A percentile compares a stretch with the other conserved stretches of the same genome.
These are phyloP conservation scores for Albugo candida DNA, from an alignment of 352 stramenopile species.

Conservation along the genomic window DNA sequence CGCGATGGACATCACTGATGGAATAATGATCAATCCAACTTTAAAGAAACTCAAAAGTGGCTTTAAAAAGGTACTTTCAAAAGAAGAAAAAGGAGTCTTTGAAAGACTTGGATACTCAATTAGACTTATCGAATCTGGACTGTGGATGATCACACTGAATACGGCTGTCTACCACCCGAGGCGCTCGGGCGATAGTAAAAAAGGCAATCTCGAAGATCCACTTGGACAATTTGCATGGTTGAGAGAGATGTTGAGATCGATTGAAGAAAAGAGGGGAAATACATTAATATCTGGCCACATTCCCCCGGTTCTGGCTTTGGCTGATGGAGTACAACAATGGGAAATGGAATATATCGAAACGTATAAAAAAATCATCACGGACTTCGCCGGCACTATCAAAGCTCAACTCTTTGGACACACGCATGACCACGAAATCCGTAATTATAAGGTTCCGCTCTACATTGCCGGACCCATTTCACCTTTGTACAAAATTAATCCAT, in stretches of 20 bases:
- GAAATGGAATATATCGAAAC: slow-evolving; percentile 16
- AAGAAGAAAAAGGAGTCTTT: slow-evolving; percentile 4
- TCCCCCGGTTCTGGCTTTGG: slow-evolving; percentile 24
- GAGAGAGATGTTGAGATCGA: slow-evolving; percentile 10
- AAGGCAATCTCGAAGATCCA: slow-evolving; percentile 15
- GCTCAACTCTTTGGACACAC: slow-evolving; percentile 35
- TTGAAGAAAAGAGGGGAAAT: slow-evolving; percentile 1
- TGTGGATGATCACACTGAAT: slow-evolving; percentile 9
- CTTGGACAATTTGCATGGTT: slow-evolving; percentile 37
- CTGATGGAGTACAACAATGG: slow-evolving; percentile 23
- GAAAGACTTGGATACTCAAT: slow-evolving; percentile 8
- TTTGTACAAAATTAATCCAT: slow-evolving; percentile 79
- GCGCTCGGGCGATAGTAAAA: background rate
- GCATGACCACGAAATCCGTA: slow-evolving; percentile 28
- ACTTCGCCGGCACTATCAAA: slow-evolving; percentile 13
- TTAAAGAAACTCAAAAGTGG: slow-evolving; percentile 5
- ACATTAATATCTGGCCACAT: slow-evolving; percentile 35
- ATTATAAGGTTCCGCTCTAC: slow-evolving; percentile 44
- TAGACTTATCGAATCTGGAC: slow-evolving; percentile 3
- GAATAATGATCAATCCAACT: slow-evolving; percentile 1
- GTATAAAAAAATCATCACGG: slow-evolving; percentile 16
- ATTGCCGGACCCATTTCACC: slow-evolving; percentile 73
- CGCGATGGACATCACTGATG: background rate
- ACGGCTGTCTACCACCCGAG: slow-evolving; percentile 8
- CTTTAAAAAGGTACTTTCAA: slow-evolving; percentile 1